phyloP scores from a whole-genome alignment of 352 stramenopile genomes.

The Globisporangium cylindrosporum region DNA sequence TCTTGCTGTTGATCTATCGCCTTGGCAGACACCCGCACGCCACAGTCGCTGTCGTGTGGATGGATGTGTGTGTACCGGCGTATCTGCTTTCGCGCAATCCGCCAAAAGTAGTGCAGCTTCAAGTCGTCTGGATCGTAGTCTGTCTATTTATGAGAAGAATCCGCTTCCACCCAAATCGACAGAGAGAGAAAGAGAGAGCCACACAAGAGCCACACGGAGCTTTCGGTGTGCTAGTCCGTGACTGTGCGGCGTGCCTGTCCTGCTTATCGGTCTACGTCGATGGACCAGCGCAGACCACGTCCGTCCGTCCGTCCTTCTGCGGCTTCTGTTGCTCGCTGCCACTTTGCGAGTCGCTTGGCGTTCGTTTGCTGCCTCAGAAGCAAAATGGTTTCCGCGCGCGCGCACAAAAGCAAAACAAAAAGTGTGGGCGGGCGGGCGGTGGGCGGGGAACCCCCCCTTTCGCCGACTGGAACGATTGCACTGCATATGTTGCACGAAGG shows the following conservation, averaged over 20 bases:
- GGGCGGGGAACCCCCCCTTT: too few species aligned
- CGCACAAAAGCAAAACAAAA: background rate
- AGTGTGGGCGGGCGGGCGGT: too few species aligned
- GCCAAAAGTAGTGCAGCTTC: background rate
- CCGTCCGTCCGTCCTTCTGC: background rate
- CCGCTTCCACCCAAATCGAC: background rate
- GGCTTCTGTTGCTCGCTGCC: background rate
- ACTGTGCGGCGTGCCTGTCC: background rate
- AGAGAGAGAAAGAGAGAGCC: background rate
- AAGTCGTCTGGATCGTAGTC: background rate
- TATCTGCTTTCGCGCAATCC: background rate
- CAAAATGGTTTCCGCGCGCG: conserved; percentile 5
- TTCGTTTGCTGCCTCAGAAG: conserved; percentile 2
- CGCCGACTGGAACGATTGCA: too few species aligned
- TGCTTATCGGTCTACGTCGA: background rate
- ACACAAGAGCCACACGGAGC: background rate
- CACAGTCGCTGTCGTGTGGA: background rate
- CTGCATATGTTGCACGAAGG: too few species aligned
- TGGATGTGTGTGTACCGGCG: background rate
- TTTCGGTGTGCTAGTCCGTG: background rate
- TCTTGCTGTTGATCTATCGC: background rate
- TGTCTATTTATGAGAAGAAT: background rate
- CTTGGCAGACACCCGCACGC: background rate
- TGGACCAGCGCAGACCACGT: background rate
- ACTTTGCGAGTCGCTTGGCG: conserved; percentile 8